A percentile compares a stretch with the other conserved stretches of the same genome.
Conservation (phyloP, 495 filamentous ascomycete genomes). For the Penicillium pancosmium region DNA sequence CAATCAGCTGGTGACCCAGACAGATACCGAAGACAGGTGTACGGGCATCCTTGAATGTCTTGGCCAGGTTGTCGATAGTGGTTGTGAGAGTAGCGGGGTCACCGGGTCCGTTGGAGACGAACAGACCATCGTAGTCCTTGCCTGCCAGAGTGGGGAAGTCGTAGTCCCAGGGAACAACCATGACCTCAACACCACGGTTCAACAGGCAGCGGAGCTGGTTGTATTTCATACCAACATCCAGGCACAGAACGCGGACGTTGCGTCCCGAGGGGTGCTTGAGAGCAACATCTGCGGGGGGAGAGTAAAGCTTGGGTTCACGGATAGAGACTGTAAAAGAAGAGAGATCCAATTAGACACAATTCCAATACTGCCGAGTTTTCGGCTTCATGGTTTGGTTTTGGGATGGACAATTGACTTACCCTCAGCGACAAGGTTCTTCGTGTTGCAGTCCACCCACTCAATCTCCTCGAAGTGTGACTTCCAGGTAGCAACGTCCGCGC, state of each 20-base stretch:
- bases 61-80: slow-evolving; percentile 75
- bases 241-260: slow-evolving; percentile 79
- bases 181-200: slow-evolving; percentile 86
- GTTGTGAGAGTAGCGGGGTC: slow-evolving; percentile 81
- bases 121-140: slow-evolving; percentile 90
- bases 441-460: slow-evolving; percentile 90
- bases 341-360: slow-evolving; percentile 5
- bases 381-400: background rate
- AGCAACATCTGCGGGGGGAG: slow-evolving; percentile 64
- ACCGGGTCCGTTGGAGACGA: slow-evolving; percentile 96
- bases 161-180: slow-evolving; percentile 94
- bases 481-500: slow-evolving; percentile 56
- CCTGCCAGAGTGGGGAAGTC: slow-evolving; percentile 76
- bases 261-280: slow-evolving; percentile 86
- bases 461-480: slow-evolving; percentile 69
- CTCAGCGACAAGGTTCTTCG: slow-evolving; percentile 87
- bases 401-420: slow-evolving; percentile 60
- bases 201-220: slow-evolving; percentile 95
- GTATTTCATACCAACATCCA: slow-evolving; percentile 97
- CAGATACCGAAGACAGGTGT: slow-evolving; percentile 97
- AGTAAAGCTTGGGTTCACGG: slow-evolving; percentile 77
- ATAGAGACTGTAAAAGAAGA: slow-evolving; percentile 70
- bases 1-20: slow-evolving; percentile 91
- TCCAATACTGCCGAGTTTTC: background rate
- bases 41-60: slow-evolving; percentile 69